Base-by-base conservation (phyloP, 2,329 filamentous ascomycete species). In the Colletotrichum sp. region DNA sequence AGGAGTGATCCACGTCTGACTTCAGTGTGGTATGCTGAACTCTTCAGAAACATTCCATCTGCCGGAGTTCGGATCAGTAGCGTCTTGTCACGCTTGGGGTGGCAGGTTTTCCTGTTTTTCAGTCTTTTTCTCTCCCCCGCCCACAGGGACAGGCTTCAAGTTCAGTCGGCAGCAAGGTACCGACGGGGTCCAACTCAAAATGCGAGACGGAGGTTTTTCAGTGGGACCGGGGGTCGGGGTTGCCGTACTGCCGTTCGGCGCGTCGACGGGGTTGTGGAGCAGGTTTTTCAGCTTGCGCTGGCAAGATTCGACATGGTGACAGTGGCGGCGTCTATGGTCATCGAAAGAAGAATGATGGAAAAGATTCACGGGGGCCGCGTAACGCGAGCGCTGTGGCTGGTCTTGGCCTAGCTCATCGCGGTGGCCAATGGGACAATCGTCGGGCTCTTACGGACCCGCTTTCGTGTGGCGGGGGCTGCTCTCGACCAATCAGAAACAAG, bases 371-470 rank as follows among this genome's bases (percentile, higher is more conserved):
- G 64, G 68, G 73, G 74, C 70, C 70, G 71, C 71, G 74, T 73
- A 74, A 74, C 64, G 57, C 48, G 74, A n/a, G 16, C 48, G 65
- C 8, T 69, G 71, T 69, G 60, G 71, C 74, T 76, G 63, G 22
- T 30, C 62, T 57, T 28, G 39, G 62, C 68, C 52, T 67, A 39
- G 34, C 59, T 69, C 34, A 63, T 60, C 15, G 57, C 18, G 16
- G 39, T 10, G 69, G 48, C 32, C 69, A 48, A 32, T 60, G 36
- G 52, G 28, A 60, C 57, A 57, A 24, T 22, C 26, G 16, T 59
- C 16, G 18, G 1, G 63, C 6, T 2, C 2, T 7, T 1, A 1
- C 1, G 22, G 2, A 8, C 9, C 67, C 67, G 8, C 67, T 63
- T 13, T 13, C 0, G 10, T 68, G 68, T 67, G 68, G 72, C 72